Conservation (phyloP, 495 filamentous ascomycete species). For the Amniculicola lignicola region DNA sequence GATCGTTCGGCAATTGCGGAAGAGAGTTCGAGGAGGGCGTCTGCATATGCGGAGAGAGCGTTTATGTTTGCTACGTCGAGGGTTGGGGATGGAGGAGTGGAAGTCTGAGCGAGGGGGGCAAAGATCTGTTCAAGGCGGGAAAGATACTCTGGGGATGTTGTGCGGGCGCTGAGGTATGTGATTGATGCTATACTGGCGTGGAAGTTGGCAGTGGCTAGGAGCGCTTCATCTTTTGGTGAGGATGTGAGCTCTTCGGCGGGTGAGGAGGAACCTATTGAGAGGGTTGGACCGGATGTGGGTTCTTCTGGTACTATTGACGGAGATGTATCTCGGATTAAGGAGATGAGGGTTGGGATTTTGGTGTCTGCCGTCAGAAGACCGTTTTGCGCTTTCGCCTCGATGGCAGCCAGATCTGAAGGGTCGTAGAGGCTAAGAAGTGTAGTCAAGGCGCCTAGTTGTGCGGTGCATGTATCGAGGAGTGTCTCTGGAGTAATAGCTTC, state of each 20-base stretch:
- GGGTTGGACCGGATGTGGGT: constrained; percentile 12
- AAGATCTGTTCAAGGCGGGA: constrained; percentile 42
- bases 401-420: constrained; percentile 26
- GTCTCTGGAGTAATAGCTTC: constrained; percentile 60
- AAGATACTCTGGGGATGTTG: constrained; percentile 52
- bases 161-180: constrained; percentile 50
- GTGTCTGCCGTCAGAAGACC: constrained; percentile 40
- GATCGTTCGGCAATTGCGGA: constrained; percentile 31
- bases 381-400: constrained; percentile 46
- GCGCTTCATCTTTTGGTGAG: constrained; percentile 48
- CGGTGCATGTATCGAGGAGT: constrained; percentile 62
- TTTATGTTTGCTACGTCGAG: constrained; percentile 46
- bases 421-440: constrained; percentile 41
- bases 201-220: constrained; percentile 54
- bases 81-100: constrained; percentile 44
- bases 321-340: constrained; percentile 4
- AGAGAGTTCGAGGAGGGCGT: constrained; percentile 56
- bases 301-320: not conserved
- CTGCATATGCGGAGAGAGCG: constrained; percentile 56
- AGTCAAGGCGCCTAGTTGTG: constrained; percentile 58
- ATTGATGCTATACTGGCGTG: constrained; percentile 53
- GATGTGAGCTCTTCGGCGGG: constrained; percentile 4
- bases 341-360: constrained; percentile 50
- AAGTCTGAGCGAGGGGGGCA: constrained; percentile 2
- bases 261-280: constrained; percentile 9